These are phyloP conservation scores for Hibiscus mutabilis DNA, from an alignment of 345 rosid genomes.

Conservation along the genomic window DNA sequence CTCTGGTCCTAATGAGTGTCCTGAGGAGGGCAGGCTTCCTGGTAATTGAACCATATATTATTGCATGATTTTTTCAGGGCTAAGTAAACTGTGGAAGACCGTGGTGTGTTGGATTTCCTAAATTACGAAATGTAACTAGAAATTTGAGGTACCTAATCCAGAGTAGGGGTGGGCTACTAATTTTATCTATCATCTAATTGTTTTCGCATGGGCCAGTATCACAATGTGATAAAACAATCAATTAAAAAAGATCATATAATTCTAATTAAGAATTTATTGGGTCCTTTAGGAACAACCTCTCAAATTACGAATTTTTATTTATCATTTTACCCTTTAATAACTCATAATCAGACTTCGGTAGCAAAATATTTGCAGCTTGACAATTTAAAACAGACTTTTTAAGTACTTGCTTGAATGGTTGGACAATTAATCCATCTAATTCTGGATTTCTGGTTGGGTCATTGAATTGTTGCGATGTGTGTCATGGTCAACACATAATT, in stretches of 20 bases:
- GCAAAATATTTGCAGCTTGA: neutral
- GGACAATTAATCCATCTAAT: neutral
- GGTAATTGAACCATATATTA: slow-evolving; percentile 38
- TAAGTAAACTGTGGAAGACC: neutral
- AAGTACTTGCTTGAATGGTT: neutral
- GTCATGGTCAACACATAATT: neutral
- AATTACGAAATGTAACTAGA: neutral
- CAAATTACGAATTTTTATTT: neutral
- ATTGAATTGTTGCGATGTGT: neutral
- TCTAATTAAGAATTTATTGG: too few relatives aligned
- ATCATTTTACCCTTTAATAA: neutral
- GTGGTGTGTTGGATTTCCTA: neutral
- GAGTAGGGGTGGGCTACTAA: neutral
- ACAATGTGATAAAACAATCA: too few relatives aligned
- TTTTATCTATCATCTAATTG: too few relatives aligned
- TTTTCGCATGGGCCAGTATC: too few relatives aligned
- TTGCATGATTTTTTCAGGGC: neutral
- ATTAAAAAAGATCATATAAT: too few relatives aligned
- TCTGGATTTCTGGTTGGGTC: slow-evolving; percentile 2
- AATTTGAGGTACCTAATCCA: neutral
- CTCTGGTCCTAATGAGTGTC: slow-evolving; percentile 63
- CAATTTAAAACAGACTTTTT: neutral
- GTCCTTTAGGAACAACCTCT: neutral
- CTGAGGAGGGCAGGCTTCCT: slow-evolving; percentile 98
- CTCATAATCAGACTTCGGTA: neutral